Base-by-base conservation (phyloP, 768 basidiomycete species). In the Dentipellis sp. region DNA sequence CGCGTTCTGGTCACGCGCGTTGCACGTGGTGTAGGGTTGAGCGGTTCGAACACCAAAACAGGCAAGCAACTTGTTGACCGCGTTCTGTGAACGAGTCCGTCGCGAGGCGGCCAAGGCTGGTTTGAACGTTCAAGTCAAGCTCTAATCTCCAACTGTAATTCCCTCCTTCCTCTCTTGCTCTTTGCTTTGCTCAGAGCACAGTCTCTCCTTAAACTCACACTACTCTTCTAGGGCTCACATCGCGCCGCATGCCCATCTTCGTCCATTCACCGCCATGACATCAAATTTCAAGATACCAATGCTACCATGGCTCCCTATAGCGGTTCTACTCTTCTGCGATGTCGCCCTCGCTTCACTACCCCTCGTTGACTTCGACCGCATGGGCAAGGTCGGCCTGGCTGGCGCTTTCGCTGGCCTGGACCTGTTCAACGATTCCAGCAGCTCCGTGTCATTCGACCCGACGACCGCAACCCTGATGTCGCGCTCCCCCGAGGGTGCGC, bases 321-420 rank as follows among this genome's bases (percentile, higher is more conserved):
- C 54, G 37, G 46, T 69, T 42, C 51, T 71, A 45, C 50, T 69
- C 37, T 54, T 70, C 58, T 55, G 66, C 48, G 55, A 68, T 69
- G 71, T 63, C 61, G 68, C 62, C 59, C 47, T 63, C 54, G 66
- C 69, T 12, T 56, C 67, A 57, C 10, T 62, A 46, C 56, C 68
- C 6, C 71, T 74, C 58, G 75, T 88, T 63, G 87, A 89, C 69
- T 86, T 83, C 64, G 72, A 76, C 63, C 84, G 87, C 53, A 94
- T 99, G 91, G 95, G 95, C 60, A 84, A 78, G 54, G 93, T 97
- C 51, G 93, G 84, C 56, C 77, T 97, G 42, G 84, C 86, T 23
- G 95, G 95, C 56, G 77, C 88, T 36, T 99, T 97, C 66, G 80
- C 87, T 21, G 95, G 94, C 47, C 74, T 99, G 59, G 87, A 86